phyloP scores from a whole-genome alignment of 108 stramenopile species.

The Cyclotella atomus region DNA sequence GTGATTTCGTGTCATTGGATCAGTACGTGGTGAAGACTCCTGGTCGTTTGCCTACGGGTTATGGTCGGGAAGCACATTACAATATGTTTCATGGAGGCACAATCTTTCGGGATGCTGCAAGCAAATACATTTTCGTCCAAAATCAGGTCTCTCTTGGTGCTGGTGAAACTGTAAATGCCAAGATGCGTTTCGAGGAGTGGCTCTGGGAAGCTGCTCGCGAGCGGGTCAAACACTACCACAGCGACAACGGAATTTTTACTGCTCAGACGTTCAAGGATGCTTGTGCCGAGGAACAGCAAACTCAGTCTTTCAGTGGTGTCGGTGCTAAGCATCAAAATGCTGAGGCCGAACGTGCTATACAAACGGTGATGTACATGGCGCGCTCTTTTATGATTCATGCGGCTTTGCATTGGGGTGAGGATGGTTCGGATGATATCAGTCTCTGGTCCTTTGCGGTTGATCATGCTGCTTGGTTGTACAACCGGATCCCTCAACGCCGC shows the following conservation, averaged over 20 bases:
- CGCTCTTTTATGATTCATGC: constrained; percentile 50
- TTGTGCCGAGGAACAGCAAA: constrained; percentile 20
- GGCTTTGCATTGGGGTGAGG: constrained; percentile 42
- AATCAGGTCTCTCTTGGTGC: constrained; percentile 21
- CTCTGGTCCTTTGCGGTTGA: constrained; percentile 32
- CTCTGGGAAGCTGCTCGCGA: constrained; percentile 13
- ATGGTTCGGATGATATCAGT: not conserved
- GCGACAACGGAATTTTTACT: constrained; percentile 42
- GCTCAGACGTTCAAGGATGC: constrained; percentile 8
- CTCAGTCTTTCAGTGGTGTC: constrained; percentile 43
- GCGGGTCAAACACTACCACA: constrained; percentile 25
- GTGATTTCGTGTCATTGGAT: not conserved
- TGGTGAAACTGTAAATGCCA: constrained; percentile 24
- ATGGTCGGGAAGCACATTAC: constrained; percentile 27
- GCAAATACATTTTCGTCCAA: not conserved
- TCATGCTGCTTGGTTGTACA: constrained; percentile 28
- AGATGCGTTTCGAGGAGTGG: constrained; percentile 19
- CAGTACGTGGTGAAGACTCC: not conserved
- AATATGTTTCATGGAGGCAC: constrained; percentile 43
- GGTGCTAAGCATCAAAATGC: constrained; percentile 69
- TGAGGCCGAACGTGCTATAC: constrained; percentile 55
- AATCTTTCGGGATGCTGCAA: constrained; percentile 50
- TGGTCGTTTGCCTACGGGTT: constrained; percentile 35
- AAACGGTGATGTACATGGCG: constrained; percentile 40
- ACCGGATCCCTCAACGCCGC: constrained; percentile 17